Evolutionary conservation across 2,329 filamentous ascomycete genomes (phyloP).

Genomic region (Dactylellina cionopaga): DNA sequence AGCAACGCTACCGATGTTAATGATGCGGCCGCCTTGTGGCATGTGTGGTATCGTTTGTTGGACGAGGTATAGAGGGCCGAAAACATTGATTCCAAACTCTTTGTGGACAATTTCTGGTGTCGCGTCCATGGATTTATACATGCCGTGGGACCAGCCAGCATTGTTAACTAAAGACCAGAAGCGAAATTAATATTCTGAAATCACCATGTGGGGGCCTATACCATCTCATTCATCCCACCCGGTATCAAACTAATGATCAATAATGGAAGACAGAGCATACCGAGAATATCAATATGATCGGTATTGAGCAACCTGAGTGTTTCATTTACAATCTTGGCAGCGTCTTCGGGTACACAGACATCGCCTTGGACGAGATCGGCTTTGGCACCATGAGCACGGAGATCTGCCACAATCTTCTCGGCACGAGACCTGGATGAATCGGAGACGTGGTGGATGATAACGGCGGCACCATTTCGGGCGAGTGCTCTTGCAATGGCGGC

Average conservation of each 20-base stretch:
- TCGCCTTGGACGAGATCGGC: conserved; percentile 59
- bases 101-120: conserved; percentile 57
- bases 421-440: conserved; percentile 59
- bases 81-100: conserved; percentile 59
- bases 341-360: conserved; percentile 59
- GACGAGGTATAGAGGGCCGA: conserved; percentile 59
- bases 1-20: conserved; percentile 59
- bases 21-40: conserved; percentile 59
- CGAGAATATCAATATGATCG: conserved; percentile 62
- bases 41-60: conserved; percentile 61
- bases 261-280: conserved; percentile 55
- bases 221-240: not conserved
- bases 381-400: conserved; percentile 58
- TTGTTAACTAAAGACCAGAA: conserved; percentile 60
- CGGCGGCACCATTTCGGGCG: conserved; percentile 62
- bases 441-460: conserved; percentile 62
- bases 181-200: conserved; percentile 1
- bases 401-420: conserved; percentile 56
- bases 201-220: not conserved
- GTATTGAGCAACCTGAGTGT: conserved; percentile 59
- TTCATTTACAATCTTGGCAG: conserved; percentile 59
- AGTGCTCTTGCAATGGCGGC: conserved; percentile 62
- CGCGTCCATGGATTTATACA: conserved; percentile 54
- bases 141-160: conserved; percentile 57
- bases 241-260: not conserved